phyloP scores from a whole-genome alignment of 495 filamentous ascomycete genomes.

The Penicillium soppii region DNA sequence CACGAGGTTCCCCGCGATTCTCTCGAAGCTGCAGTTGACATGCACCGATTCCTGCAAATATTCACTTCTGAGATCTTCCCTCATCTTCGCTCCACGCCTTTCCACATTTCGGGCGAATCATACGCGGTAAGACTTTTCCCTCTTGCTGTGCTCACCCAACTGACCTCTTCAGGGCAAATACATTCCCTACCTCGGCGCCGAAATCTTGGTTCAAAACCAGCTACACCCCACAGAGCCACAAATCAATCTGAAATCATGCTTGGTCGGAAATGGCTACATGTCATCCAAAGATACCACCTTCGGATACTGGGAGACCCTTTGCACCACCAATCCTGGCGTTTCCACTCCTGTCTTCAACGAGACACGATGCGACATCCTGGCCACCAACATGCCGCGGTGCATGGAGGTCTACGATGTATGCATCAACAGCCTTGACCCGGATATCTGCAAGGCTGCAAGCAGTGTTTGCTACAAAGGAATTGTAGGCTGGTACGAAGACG shows the following conservation, averaged over 20 bases:
- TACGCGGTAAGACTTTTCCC: slow-evolving; percentile 30
- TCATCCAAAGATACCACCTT: slow-evolving; percentile 32
- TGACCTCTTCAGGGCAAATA: slow-evolving; percentile 34
- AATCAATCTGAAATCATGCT: slow-evolving; percentile 33
- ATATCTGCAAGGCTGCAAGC: slow-evolving; percentile 25
- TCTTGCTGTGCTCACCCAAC: background rate
- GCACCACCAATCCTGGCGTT: slow-evolving; percentile 43
- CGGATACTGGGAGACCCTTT: slow-evolving; percentile 47
- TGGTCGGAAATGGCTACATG: slow-evolving; percentile 41
- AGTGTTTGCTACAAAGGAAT: slow-evolving; percentile 33
- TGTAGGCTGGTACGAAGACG: slow-evolving; percentile 34
- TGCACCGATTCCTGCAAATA: slow-evolving; percentile 42
- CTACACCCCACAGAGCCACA: slow-evolving; percentile 28
- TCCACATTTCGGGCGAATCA: slow-evolving; percentile 37
- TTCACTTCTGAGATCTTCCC: slow-evolving; percentile 43
- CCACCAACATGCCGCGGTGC: slow-evolving; percentile 41
- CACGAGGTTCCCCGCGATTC: slow-evolving; percentile 28
- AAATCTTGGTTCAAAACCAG: slow-evolving; percentile 36
- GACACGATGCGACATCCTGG: slow-evolving; percentile 44
- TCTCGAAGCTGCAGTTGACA: slow-evolving; percentile 29
- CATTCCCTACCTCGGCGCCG: slow-evolving; percentile 32
- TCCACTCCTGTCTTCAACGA: slow-evolving; percentile 39
- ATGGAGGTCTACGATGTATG: slow-evolving; percentile 35
- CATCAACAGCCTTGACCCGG: slow-evolving; percentile 25
- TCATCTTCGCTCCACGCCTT: slow-evolving; percentile 15